These are phyloP conservation scores for Hypoxylon rubiginosum DNA, from an alignment of 2,329 filamentous ascomycete species.

Conservation along the genomic window DNA sequence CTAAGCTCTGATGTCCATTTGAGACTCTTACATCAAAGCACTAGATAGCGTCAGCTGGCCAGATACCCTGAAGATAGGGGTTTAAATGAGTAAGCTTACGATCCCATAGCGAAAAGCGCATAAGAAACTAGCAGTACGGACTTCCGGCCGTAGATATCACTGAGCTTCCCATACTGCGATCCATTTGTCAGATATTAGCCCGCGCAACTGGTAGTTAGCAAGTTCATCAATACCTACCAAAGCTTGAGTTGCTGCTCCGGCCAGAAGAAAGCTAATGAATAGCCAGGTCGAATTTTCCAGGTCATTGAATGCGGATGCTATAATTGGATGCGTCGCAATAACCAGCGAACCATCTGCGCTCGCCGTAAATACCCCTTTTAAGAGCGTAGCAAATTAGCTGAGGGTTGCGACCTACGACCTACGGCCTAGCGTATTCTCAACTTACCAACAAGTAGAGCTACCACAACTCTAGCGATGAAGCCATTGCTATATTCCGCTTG, in stretches of 20 bases:
- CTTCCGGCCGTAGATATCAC: slow-evolving; percentile 70
- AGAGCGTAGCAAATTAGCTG: slow-evolving; percentile 4
- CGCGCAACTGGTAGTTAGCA: not conserved
- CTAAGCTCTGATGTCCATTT: not conserved
- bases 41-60: slow-evolving; percentile 36
- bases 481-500: slow-evolving; percentile 35
- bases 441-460: slow-evolving; percentile 43
- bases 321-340: slow-evolving; percentile 73
- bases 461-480: slow-evolving; percentile 40
- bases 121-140: slow-evolving; percentile 64
- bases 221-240: slow-evolving; percentile 56
- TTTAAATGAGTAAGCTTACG: slow-evolving; percentile 55
- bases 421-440: not conserved
- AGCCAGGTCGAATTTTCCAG: slow-evolving; percentile 71
- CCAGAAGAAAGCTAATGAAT: slow-evolving; percentile 65
- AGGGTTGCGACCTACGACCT: not conserved
- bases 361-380: slow-evolving; percentile 69
- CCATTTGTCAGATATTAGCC: slow-evolving; percentile 6
- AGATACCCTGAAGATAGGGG: not conserved
- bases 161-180: slow-evolving; percentile 65
- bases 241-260: slow-evolving; percentile 65
- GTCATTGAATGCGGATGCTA: slow-evolving; percentile 71
- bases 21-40: slow-evolving; percentile 51
- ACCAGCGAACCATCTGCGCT: slow-evolving; percentile 75
- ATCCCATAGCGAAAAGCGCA: slow-evolving; percentile 62